These are phyloP conservation scores for Scenedesmus sp. DNA, from an alignment of 163 green algal genomes.

Conservation along the genomic window DNA sequence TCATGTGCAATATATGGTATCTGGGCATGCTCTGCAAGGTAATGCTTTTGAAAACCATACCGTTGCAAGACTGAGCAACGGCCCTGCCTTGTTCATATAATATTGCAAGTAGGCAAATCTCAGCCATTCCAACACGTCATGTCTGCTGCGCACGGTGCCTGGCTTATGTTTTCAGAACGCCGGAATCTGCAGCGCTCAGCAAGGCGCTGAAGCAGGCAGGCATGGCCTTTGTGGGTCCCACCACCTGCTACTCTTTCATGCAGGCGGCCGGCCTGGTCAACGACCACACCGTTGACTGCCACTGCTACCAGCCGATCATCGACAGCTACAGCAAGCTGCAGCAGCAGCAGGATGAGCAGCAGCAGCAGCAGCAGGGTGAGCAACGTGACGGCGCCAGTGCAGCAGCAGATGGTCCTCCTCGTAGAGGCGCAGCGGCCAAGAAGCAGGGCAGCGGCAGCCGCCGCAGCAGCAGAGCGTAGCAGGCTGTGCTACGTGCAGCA, in stretches of 20 bases:
- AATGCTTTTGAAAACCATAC: too few species aligned
- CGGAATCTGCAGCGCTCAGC: constrained; percentile 44
- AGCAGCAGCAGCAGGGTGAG: not conserved
- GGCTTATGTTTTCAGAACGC: constrained; percentile 20
- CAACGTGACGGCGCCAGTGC: too few species aligned
- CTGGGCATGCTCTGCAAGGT: too few species aligned
- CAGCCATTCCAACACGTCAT: not conserved
- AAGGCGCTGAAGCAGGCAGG: constrained; percentile 60
- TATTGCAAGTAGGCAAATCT: too few species aligned
- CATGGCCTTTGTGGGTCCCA: constrained; percentile 68
- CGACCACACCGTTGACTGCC: constrained; percentile 57
- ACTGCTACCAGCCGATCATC: constrained; percentile 44
- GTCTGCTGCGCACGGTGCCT: not conserved
- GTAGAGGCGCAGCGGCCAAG: too few species aligned
- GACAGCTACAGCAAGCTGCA: not conserved
- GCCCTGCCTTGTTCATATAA: too few species aligned
- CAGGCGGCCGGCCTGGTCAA: constrained; percentile 61
- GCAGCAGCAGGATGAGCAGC: not conserved
- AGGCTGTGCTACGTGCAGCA: too few species aligned
- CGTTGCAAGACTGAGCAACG: too few species aligned
- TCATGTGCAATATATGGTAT: too few species aligned
- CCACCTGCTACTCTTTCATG: constrained; percentile 69
- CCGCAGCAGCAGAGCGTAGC: too few species aligned
- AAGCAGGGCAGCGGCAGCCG: too few species aligned
- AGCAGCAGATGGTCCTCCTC: too few species aligned